Evolutionary conservation across 768 basidiomycete species (phyloP), one percentile per base, ranked within the genome.

Genomic region (Tylopilus sp.): DNA sequence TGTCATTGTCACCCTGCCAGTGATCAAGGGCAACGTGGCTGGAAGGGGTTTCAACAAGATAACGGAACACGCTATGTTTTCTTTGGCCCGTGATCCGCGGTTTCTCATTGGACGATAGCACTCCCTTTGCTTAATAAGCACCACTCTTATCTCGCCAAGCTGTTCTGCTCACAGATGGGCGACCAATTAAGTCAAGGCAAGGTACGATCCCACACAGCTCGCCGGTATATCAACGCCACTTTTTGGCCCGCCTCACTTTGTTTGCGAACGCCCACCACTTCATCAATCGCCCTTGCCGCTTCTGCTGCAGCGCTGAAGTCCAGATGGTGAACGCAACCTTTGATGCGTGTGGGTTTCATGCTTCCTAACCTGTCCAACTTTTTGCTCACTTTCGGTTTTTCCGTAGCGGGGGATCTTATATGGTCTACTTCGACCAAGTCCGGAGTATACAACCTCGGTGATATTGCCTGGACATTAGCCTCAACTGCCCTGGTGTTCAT

Each of bases 401-500:
- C n/a, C 38, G 2, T 59, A 78, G 77, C 78, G 29, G 73, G 70
- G 10, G 72, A 74, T 53, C 62, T 79, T n/a, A 12, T 63, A 16
- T 72, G 59, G 60, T 59, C 58, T 47, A 61, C 65, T 48, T 54
- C 54, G 34, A 52, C 50, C 6, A 24, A 9, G 2, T 59, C 67
- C 8, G 63, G 62, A 21, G 70, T 77, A 29, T 84, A 80, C 73
- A 78, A 81, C 64, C 73, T 84, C 41, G 86, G 85, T 52, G 82
- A 87, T 67, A 82, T 86, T 43, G 80, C 84, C 7, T 87, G 85
- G 86, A 74, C 84, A 37, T 73, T 94, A 49, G 70, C 81, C 4
- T 82, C 83, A 25, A 92, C 82, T 17, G 93, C 91, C 25, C 77
- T 93, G 55, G 91, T 92, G 31, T 92, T 80, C 78, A 75, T 91